Conservation (phyloP, 495 filamentous ascomycete species). For the Trichoderma parareesei region DNA sequence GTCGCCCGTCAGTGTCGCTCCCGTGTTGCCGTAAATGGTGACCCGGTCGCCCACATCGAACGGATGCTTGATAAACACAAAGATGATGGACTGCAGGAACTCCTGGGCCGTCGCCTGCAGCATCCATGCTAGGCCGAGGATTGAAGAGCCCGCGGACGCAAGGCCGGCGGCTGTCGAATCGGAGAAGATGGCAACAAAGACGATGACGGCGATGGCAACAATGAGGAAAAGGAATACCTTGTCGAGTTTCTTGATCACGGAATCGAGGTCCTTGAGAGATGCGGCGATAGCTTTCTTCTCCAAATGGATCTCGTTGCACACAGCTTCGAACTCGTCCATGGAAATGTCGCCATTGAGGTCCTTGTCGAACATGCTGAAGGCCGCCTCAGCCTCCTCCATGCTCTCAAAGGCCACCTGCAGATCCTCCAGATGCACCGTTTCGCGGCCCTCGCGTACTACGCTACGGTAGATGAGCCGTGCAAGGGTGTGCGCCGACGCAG, state of each 20-base stretch:
- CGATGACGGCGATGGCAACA: conserved; percentile 64
- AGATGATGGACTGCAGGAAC: conserved; percentile 82
- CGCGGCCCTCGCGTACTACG: conserved; percentile 64
- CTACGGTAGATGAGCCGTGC: conserved; percentile 90
- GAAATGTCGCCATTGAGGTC: conserved; percentile 96
- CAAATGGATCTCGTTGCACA: conserved; percentile 88
- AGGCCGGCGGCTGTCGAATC: conserved; percentile 76
- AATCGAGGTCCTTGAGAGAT: conserved; percentile 89
- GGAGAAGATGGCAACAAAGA: conserved; percentile 84
- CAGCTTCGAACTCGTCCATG: conserved; percentile 88
- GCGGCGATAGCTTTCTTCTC: conserved; percentile 95
- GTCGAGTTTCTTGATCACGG: conserved; percentile 87
- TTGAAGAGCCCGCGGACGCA: conserved; percentile 74
- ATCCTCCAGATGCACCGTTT: conserved; percentile 69
- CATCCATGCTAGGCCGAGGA: conserved; percentile 86
- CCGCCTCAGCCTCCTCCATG: conserved; percentile 80
- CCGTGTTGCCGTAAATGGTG: conserved; percentile 84
- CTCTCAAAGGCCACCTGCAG: conserved; percentile 74
- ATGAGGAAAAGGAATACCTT: conserved; percentile 83
- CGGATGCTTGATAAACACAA: conserved; percentile 96
- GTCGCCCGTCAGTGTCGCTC: conserved; percentile 65
- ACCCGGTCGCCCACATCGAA: conserved; percentile 96
- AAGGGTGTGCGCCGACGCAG: conserved; percentile 71
- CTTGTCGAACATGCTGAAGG: conserved; percentile 90
- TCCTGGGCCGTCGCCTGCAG: conserved; percentile 90